Base-by-base conservation (phyloP, 2,329 filamentous ascomycete species). In the Rhynchosporium graminicola region DNA sequence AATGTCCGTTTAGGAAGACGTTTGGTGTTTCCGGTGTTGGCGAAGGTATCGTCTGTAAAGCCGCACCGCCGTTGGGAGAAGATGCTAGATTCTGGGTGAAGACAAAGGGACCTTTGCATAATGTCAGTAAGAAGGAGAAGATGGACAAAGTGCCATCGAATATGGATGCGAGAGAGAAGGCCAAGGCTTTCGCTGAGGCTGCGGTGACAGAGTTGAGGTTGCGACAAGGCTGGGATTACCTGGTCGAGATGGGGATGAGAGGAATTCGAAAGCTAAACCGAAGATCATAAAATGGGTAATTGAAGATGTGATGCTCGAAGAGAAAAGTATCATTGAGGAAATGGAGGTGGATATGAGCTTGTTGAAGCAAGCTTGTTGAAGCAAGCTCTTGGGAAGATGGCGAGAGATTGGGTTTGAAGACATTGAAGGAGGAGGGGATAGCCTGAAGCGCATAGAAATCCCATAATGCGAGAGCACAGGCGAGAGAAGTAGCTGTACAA, bases 41-140 rank as follows among this genome's bases (percentile, higher is more conserved):
- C 3, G 69, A 70, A 36, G 69, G 69, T 1, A 69, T 71, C n/a
- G 69, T 71, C 1, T 71, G 69, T 67, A 70, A 70, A 59, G 63
- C 62, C 2, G 46, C 47, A 5, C 61, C 60, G 20, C 64, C 64
- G 4, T 55, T 71, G 2, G 62, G 67, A 8, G 33, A 62, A 9
- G 65, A 70, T 50, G 50, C 68, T 1, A 60, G 54, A 31, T 70
- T 67, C 28, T 71, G 69, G 69, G 4, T 70, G 0, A 71, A 71
- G 43, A 63, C 64, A 2, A 71, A 71, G 40, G 69, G 69, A 1
- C 61, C 62, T 4, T 43, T 62, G 9, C 57, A 68, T 31, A n/a
- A 26, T 0, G n/a, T 63, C 6, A 63, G 50, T 3, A 59, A 54
- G 13, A 60, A 55, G 1, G 59, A 67, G 5, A 63, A 64, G 7